Evolutionary conservation across 2,329 filamentous ascomycete species (phyloP), one percentile per base, ranked within the genome.

Genomic region (Talaromyces verruculosus): DNA sequence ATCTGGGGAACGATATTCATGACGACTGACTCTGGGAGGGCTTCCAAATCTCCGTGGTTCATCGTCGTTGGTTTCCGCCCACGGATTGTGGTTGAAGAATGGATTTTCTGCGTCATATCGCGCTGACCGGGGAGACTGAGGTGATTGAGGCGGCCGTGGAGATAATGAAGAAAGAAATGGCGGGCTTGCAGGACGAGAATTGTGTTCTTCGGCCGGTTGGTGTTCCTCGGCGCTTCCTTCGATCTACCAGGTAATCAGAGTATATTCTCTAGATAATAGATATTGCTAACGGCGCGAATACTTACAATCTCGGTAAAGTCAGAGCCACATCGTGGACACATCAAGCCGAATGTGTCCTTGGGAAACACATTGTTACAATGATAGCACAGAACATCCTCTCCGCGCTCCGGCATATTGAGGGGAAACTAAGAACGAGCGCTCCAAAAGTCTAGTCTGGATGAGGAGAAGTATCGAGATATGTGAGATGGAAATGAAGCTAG

Each of bases 291-390:
- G 58, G 51, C 4, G 15, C 25, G 17, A 64, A 37, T 45, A 43
- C 61, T 67, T 82, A 96, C 93, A 72, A 98, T 92, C 80, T 99
- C 93, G 17, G 88, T 92, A 70, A 92, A 89, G 22, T 96, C 92
- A 43, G 88, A 88, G 3, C 84, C 76, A 75, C 95, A 99, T n/a
- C 81, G 78, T 17, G 93, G 92, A 75, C 95, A 99, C 17, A 80
- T 81, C 68, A 96, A 79, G 30, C 85, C 88, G 69, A 85, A 83
- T 69, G 90, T 85, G 67, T 91, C 87, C 67, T 87, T 83, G 73
- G 90, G 91, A 92, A 93, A 98, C 76, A 97, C 90, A 69, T 90
- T 81, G 62, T 85, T 77, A 80, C 95, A 98, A 67, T 84, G 81
- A 78, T 98, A 92, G 78, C 95, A 99, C 77, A 86, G 96, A 64